Base-by-base conservation (phyloP, 805 yeast species). In the Nakazawaea siamensis region DNA sequence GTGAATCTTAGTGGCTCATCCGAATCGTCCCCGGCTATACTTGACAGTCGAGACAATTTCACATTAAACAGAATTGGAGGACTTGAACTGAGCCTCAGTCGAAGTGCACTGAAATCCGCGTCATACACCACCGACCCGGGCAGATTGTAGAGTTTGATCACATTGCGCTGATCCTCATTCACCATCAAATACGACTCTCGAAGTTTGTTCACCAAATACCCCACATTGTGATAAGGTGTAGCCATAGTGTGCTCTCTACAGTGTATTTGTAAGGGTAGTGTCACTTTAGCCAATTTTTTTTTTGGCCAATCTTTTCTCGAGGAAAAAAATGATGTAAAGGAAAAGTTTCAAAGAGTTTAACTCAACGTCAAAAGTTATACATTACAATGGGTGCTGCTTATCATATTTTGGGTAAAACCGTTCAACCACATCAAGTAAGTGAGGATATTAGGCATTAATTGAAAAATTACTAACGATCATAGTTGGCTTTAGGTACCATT, bases 401-500 rank as follows among this genome's bases (percentile, higher is more conserved):
- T 71, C 67, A 67, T 42, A 80, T 88, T 50, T 66, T 86, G 52
- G 97, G 97, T 42, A 85, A 71, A 66, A 62, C 83, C 45, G 76
- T 87, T 52, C 86, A 76, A 51, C 76, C 97, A 42, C 90, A 87
- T 64, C 81, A 75, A 46, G 75, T 70, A 62, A 24, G 73, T 64
- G 10, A 27, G 16, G 13, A 14, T 25, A 8, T 21, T 21, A 8
- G 11, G 24, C 10, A 21, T 24, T 24, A 12, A 24, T 12, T 12
- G 8, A 12, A 13, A 27, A 15, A n/a, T 4, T 33, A 21, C 26
- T 21, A 27, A 27, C 27, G 14, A 16, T 5, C 15, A 15, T 37
- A 70, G 75, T 73, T 88, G 57, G 81, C 96, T 31, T 57, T 88
- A 45, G 92, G 80, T 47, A 86, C 96, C 29, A 67, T 88, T 50